Evolutionary conservation across 2,329 filamentous ascomycete genomes (phyloP), one percentile per base, ranked within the genome.

Genomic region (Drechslerella stenobrocha): DNA sequence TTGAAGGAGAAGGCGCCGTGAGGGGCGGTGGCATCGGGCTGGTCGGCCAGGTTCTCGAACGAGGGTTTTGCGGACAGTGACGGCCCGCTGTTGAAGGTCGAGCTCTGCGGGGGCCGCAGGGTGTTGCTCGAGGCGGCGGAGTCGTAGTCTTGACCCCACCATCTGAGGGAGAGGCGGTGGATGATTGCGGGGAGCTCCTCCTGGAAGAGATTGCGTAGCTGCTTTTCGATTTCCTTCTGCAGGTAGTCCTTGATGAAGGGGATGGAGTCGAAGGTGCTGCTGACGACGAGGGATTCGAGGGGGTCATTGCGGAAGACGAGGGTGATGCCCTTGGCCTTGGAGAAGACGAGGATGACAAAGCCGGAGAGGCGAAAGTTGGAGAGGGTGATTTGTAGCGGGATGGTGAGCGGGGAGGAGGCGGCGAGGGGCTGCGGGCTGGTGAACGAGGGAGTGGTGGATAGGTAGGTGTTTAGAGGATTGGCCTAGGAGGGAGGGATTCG

Each of bases 241-340:
- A 98, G 80, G 76, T 97, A 97, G 77, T 98, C 91, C 72, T 93
- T 87, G 70, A 98, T 93, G 75, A 98, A 98, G 44, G 93, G 92
- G 74, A 98, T 98, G 9, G 92, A 96, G 79, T 98, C 93, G 77
- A 98, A 98, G 44, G 93, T 98, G 72, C 92, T 97, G 0, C 92
- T 97, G 71, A 98, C 93, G 79, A 96, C 97, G 74, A 98, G 85
- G 2, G 92, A 96, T 76, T 98, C 93, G 69, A 98, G 84, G 2
- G 93, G 93, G 76, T 98, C 93, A 82, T 98, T 97, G 73, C 93
- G 87, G 76, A 98, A 98, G 44, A 98, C 93, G 47, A 98, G 82
- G 1, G 93, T 98, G 60, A 98, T 82, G 18, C 93, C 93, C 76
- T 98, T 98, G 78, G 96, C 90, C 76, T 90, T 92, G 2, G 92